Percentiles rank a stretch among this genome's conserved stretches.
phyloP scores from a whole-genome alignment of 2,329 filamentous ascomycete genomes.

The Arthrobotrys entomopaga region DNA sequence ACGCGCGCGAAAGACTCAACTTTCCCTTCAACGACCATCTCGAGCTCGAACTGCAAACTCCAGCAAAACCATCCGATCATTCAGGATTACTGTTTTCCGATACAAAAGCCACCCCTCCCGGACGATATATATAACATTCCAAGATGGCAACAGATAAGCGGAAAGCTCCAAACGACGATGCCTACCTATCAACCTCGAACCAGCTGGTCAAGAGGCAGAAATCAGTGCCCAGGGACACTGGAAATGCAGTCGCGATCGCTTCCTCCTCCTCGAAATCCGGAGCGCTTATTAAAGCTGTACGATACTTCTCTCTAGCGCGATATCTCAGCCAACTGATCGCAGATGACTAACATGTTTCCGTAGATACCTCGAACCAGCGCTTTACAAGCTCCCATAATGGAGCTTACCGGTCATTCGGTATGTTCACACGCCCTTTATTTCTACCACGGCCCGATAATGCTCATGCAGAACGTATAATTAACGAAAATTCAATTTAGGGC shows the following conservation, averaged over 20 bases:
- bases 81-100: too few relatives aligned
- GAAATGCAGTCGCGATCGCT: slow-evolving; percentile 69
- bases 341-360: slow-evolving; percentile 57
- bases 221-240: slow-evolving; percentile 68
- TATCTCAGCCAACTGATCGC: slow-evolving; percentile 63
- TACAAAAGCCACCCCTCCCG: slow-evolving; percentile 14
- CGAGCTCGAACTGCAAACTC: slow-evolving; percentile 5
- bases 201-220: slow-evolving; percentile 87
- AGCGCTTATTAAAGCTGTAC: slow-evolving; percentile 74
- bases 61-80: background rate
- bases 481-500: slow-evolving; percentile 64
- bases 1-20: slow-evolving; percentile 14
- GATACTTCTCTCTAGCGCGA: slow-evolving; percentile 63
- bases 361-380: slow-evolving; percentile 82
- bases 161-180: slow-evolving; percentile 75
- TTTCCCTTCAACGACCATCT: background rate
- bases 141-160: slow-evolving; percentile 91
- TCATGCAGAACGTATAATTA: slow-evolving; percentile 30
- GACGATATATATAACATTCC: slow-evolving; percentile 16
- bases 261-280: slow-evolving; percentile 70
- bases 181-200: slow-evolving; percentile 80
- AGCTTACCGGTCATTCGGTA: slow-evolving; percentile 73
- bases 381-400: slow-evolving; percentile 91
- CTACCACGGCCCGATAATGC: too few relatives aligned
- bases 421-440: background rate